Evolutionary conservation across 2,329 filamentous ascomycete genomes (phyloP).

Genomic region (Fusarium lateritium): DNA sequence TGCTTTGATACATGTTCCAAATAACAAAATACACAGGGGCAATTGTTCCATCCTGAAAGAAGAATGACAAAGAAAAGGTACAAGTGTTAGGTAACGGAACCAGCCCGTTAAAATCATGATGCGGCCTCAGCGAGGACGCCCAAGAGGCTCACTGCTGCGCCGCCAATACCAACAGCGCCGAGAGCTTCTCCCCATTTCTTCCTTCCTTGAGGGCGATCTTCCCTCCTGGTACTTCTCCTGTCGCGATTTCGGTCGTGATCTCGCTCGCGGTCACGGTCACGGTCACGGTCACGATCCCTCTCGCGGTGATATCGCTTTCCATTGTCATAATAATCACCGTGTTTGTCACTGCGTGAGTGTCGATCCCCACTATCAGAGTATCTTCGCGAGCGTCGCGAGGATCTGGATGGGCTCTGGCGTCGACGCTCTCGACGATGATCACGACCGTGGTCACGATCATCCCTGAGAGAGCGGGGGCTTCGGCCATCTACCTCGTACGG

Average conservation of each 20-base stretch:
- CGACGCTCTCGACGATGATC: conserved; percentile 46
- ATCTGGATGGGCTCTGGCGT: conserved; percentile 29
- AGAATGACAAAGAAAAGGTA: conserved; percentile 14
- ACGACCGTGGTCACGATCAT: conserved; percentile 53
- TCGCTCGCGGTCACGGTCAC: conserved; percentile 17
- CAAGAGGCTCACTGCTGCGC: conserved; percentile 71
- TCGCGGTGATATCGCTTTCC: conserved; percentile 55
- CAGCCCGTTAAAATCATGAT: conserved; percentile 36
- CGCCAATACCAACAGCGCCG: conserved; percentile 71
- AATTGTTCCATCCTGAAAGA: background rate
- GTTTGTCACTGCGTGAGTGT: conserved; percentile 49
- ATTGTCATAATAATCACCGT: conserved; percentile 54
- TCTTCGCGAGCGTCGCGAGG: conserved; percentile 45
- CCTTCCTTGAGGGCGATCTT: conserved; percentile 58
- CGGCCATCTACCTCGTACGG: conserved; percentile 60
- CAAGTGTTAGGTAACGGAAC: conserved; percentile 13
- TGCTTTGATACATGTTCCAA: conserved; percentile 20
- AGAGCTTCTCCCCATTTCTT: conserved; percentile 68
- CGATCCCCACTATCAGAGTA: conserved; percentile 50
- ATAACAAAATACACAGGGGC: background rate
- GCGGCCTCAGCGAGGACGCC: conserved; percentile 72
- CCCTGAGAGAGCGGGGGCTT: conserved; percentile 50
- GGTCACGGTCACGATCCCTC: conserved; percentile 54
- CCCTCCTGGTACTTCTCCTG: conserved; percentile 55
- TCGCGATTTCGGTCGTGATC: conserved; percentile 55